Conservation (phyloP, 2,329 filamentous ascomycete genomes). For the Aspergillus ochraceoroseus region DNA sequence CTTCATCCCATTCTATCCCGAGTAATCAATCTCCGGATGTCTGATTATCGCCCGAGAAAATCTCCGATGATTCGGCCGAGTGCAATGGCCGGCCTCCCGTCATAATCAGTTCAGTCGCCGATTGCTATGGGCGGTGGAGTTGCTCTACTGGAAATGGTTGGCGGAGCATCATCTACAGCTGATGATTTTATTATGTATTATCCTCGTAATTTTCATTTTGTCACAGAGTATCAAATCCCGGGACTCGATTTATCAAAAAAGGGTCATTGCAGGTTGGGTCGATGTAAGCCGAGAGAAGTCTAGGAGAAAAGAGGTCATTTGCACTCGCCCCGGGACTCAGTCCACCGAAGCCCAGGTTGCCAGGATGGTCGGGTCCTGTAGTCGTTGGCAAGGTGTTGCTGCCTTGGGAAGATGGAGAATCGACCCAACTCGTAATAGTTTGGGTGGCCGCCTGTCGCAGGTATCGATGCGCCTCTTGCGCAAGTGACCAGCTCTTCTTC, state of each 20-base stretch:
- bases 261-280: constrained; percentile 27
- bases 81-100: too few species aligned
- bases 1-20: too few species aligned
- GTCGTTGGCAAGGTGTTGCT: constrained; percentile 1
- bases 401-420: constrained; percentile 8
- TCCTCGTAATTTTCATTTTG: too few species aligned
- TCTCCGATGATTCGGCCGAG: too few species aligned
- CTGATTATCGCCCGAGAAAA: too few species aligned
- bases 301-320: constrained; percentile 22
- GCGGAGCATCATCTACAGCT: too few species aligned
- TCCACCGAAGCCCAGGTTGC: too few species aligned
- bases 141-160: too few species aligned
- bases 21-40: too few species aligned
- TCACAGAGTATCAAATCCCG: constrained; percentile 6
- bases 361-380: constrained; percentile 2
- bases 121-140: too few species aligned
- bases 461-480: constrained; percentile 27
- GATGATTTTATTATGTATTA: too few species aligned
- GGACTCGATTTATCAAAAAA: constrained; percentile 4
- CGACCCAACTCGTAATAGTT: constrained; percentile 14
- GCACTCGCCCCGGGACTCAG: not conserved
- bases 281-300: constrained; percentile 26
- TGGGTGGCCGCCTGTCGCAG: constrained; percentile 29
- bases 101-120: too few species aligned
- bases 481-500: constrained; percentile 30